These are phyloP conservation scores for Pleurotus giganteus DNA, from an alignment of 768 basidiomycete species.

Conservation along the genomic window DNA sequence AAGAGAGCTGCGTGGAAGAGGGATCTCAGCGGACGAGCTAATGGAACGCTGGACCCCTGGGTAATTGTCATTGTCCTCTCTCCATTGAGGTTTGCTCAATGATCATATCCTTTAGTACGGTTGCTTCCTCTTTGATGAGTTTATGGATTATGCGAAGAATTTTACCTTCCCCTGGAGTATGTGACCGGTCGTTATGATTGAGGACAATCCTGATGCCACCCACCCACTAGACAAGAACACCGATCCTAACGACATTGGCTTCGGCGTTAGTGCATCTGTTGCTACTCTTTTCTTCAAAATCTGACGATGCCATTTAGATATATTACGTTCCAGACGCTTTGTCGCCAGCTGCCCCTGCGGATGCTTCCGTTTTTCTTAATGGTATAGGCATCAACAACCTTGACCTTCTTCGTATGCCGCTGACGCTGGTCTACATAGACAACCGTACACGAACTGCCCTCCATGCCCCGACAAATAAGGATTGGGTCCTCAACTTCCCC, in stretches of 20 bases:
- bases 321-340: conserved; percentile 59
- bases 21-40: conserved; percentile 43
- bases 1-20: conserved; percentile 40
- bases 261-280: conserved; percentile 31
- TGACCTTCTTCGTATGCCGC: neutral
- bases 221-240: conserved; percentile 2
- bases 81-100: too few relatives aligned
- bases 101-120: conserved; percentile 41
- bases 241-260: conserved; percentile 13
- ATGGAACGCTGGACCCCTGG: conserved; percentile 50
- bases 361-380: conserved; percentile 61
- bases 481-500: conserved; percentile 37
- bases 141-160: conserved; percentile 71
- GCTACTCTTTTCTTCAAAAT: neutral
- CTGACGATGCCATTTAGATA: conserved; percentile 25
- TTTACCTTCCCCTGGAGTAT: conserved; percentile 62
- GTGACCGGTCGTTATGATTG: neutral
- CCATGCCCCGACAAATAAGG: conserved; percentile 63
- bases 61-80: neutral
- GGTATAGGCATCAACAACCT: conserved; percentile 35
- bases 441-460: conserved; percentile 54
- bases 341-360: conserved; percentile 45
- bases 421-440: conserved; percentile 32
- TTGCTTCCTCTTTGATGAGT: conserved; percentile 62
- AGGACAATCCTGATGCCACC: neutral